Conservation (phyloP, 1,139 yeast species). For the Zygoascus sp. region DNA sequence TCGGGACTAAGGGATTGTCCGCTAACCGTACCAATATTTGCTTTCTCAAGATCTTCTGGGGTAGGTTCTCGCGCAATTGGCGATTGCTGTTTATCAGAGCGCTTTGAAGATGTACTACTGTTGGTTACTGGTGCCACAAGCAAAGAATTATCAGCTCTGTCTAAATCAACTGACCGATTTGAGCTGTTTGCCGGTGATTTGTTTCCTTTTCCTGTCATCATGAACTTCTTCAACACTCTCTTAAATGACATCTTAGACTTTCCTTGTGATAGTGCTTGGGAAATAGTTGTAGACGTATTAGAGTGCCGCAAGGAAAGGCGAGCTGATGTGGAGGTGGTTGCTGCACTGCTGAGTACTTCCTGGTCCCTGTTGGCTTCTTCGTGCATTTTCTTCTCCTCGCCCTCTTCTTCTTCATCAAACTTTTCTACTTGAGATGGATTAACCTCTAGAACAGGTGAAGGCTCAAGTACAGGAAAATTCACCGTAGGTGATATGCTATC, state of each 20-base stretch:
- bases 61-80: background rate
- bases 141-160: background rate
- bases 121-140: background rate
- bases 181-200: background rate
- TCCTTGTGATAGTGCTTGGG: conserved; percentile 14
- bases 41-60: background rate
- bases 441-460: background rate
- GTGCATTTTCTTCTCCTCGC: too few relatives aligned
- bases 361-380: too few relatives aligned
- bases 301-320: background rate
- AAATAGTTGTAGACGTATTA: conserved; percentile 7
- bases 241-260: conserved; percentile 15
- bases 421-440: background rate
- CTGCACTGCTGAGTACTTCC: background rate
- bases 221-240: conserved; percentile 19
- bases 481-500: too few relatives aligned
- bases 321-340: background rate
- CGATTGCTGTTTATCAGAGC: background rate
- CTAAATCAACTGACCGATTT: background rate
- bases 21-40: background rate
- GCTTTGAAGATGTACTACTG: background rate
- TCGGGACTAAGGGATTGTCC: conserved; percentile 1
- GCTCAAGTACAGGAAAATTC: background rate
- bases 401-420: background rate
- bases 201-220: conserved; percentile 5